These are phyloP conservation scores for Chlamydomonas schloesseri DNA, from an alignment of 139 green algal species.

Conservation along the genomic window DNA sequence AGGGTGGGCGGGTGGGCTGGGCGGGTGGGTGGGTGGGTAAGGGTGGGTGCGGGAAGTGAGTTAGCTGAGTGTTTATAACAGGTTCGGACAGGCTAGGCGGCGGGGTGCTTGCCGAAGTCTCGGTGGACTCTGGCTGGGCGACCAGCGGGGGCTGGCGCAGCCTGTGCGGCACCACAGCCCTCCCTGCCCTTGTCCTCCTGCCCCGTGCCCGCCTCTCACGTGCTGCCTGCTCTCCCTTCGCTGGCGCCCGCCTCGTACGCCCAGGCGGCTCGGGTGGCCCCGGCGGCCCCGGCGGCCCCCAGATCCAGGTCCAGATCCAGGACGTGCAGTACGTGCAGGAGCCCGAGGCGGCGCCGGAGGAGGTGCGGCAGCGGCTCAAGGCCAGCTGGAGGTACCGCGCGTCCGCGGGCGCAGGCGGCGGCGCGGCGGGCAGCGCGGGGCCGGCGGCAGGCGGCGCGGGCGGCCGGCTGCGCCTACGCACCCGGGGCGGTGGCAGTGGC, in stretches of 20 bases:
- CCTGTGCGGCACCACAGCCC: too few species aligned
- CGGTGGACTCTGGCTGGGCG: too few species aligned
- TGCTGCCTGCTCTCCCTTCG: not conserved
- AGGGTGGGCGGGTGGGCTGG: not conserved
- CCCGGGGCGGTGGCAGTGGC: too few species aligned
- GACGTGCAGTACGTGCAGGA: constrained; percentile 27
- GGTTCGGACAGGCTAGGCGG: not conserved
- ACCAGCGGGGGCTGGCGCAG: too few species aligned
- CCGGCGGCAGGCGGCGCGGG: too few species aligned
- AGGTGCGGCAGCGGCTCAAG: not conserved
- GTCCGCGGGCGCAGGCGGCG: too few species aligned
- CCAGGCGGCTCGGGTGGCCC: too few species aligned
- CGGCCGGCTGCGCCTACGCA: not conserved
- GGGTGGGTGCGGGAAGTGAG: too few species aligned
- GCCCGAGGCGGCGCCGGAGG: not conserved
- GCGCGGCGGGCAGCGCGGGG: not conserved
- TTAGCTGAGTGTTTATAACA: too few species aligned
- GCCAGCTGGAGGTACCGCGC: not conserved
- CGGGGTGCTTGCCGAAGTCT: too few species aligned
- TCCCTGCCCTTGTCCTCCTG: too few species aligned
- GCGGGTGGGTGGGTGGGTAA: too few species aligned
- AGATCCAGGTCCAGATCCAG: constrained; percentile 16
- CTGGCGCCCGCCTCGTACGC: not conserved
- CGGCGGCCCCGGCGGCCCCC: not conserved
- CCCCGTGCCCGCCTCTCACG: not conserved